A percentile compares a stretch with the other conserved stretches of the same genome.
phyloP scores from a whole-genome alignment of 441 rosid species.

The Gossypium davidsonii region DNA sequence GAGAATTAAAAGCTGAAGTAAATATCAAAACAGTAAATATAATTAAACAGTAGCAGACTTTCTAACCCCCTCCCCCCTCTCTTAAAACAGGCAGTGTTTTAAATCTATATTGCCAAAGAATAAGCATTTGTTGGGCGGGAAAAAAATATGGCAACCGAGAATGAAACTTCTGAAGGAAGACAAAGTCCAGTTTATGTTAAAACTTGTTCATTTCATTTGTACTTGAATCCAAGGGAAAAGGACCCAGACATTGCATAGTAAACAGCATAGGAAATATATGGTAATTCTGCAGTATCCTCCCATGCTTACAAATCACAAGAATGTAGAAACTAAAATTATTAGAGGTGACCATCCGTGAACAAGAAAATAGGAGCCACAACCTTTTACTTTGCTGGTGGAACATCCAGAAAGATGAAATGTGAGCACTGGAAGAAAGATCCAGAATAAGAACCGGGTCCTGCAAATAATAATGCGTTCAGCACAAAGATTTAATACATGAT shows the following conservation, averaged over 20 bases:
- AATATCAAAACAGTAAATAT: not conserved
- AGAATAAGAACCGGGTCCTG: constrained; percentile 83
- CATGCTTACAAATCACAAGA: not conserved
- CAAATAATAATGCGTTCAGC: constrained; percentile 19
- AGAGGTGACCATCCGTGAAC: not conserved
- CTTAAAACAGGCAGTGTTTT: not conserved
- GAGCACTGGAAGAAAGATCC: constrained; percentile 52
- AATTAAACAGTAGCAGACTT: not conserved
- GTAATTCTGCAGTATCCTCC: not conserved
- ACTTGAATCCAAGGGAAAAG: not conserved
- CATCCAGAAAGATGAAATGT: constrained; percentile 89
- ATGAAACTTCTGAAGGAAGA: not conserved
- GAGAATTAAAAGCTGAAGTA: not conserved
- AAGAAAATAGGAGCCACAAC: constrained; percentile 30
- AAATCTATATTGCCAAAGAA: constrained; percentile 6
- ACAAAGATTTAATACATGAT: not conserved
- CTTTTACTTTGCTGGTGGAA: constrained; percentile 91
- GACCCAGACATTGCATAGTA: not conserved
- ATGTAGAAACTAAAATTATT: not conserved
- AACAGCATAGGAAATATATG: not conserved
- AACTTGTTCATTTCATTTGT: not conserved
- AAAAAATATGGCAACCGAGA: not conserved
- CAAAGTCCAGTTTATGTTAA: constrained; percentile 2
- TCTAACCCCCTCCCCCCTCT: not conserved
- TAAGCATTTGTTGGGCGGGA: not conserved